Evolutionary conservation across 1,284 basidiomycete species (phyloP).

Genomic region (Austroboletus novae-zelandiae): DNA sequence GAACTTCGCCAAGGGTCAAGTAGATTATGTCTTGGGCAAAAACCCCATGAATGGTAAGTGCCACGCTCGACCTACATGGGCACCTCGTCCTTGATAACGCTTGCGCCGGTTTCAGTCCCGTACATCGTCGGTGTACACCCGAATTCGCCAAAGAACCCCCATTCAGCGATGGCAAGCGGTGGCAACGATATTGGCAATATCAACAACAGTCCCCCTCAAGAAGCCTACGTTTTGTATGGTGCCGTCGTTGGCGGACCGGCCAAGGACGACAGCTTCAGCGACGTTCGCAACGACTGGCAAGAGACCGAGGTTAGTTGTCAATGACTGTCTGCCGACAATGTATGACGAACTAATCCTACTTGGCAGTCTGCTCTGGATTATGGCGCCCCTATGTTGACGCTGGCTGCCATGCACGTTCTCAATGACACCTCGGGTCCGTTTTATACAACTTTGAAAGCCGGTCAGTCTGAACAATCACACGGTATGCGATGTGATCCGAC

Average conservation of each 20-base stretch:
- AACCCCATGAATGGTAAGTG: slow-evolving; percentile 75
- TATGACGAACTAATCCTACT: slow-evolving; percentile 21
- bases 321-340: neutral
- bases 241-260: slow-evolving; percentile 88
- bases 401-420: slow-evolving; percentile 72
- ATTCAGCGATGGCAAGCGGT: slow-evolving; percentile 84
- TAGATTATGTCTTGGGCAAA: slow-evolving; percentile 81
- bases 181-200: slow-evolving; percentile 68
- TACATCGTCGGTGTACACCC: slow-evolving; percentile 86
- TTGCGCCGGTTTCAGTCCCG: slow-evolving; percentile 45
- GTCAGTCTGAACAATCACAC: slow-evolving; percentile 57
- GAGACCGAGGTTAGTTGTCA: slow-evolving; percentile 61
- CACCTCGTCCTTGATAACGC: slow-evolving; percentile 1
- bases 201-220: slow-evolving; percentile 67
- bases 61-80: neutral
- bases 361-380: slow-evolving; percentile 73
- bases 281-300: slow-evolving; percentile 81
- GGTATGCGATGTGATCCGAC: slow-evolving; percentile 77
- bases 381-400: slow-evolving; percentile 81
- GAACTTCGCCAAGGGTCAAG: slow-evolving; percentile 71
- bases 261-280: slow-evolving; percentile 72
- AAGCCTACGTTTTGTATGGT: slow-evolving; percentile 81
- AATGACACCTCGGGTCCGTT: slow-evolving; percentile 74
- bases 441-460: slow-evolving; percentile 67
- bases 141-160: slow-evolving; percentile 87